Evolutionary conservation across 1,139 yeast species (phyloP), one percentile per base, ranked within the genome.

Genomic region (Torulaspora globosa): DNA sequence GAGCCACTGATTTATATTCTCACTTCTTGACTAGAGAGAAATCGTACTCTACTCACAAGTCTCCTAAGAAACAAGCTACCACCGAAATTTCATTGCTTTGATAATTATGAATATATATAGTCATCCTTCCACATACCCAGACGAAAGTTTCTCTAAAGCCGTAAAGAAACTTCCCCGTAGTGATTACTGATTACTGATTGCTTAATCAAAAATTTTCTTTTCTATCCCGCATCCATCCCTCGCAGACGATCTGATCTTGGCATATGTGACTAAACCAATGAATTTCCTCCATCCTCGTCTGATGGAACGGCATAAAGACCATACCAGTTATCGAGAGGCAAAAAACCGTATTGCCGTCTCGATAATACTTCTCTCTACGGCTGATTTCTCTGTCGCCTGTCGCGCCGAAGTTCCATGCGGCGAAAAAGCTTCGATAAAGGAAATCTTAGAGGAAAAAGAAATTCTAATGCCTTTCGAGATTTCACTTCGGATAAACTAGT

Each of bases 371-470:
- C 29, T 26, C 12, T 26, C 29, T 26, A 5, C 29, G 12, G 2
- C 5, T 7, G 8, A 21, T 6, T 27, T 10, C 14, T 18, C 39
- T n/a, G 21, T 15, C 21, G 31, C 8, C 12, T 26, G 19, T 16
- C 28, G 31, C 29, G 39, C 14, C 15, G 39, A 36, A 27, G 32
- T 23, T 18, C 27, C 15, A 30, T 11, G 24, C 39, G 39, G 39
- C 39, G 16, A 27, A 36, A 28, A 36, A 18, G 24, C 34, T 15
- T n/a, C 21, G 34, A 15, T 14, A n/a, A 11, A 5, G 16, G 16
- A 16, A 16, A 15, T 16, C 18, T 6, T 6, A 3, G 11, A 1
- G 4, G 12, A 8, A 31, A 31, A 31, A 31, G 19, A 18, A 31
- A 31, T 5, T 8, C 23, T 5, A 14, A n/a, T 16, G 29, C 29